Percentiles rank a stretch among this genome's conserved stretches.
Conservation (phyloP, 2,329 filamentous ascomycete species). For the Phoma herbarum region DNA sequence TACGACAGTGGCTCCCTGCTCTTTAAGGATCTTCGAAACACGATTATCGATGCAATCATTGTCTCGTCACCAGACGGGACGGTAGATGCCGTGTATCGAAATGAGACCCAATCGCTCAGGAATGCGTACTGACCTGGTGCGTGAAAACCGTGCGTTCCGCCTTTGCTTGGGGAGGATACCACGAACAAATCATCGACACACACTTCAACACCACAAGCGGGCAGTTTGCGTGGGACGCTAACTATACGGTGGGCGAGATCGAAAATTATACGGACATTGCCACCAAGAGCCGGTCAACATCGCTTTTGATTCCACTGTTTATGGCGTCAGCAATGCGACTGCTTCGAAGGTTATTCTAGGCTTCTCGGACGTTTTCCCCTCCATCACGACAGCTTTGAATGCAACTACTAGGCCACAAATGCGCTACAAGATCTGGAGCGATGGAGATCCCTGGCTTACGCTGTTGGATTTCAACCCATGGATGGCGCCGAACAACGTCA, state of each 20-base stretch:
- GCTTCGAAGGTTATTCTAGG: no score
- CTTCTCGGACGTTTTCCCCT: constrained; percentile 24
- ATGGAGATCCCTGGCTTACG: no score
- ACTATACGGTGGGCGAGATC: background rate
- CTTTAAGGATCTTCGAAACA: constrained; percentile 26
- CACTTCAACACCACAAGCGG: constrained; percentile 16
- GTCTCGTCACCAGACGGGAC: constrained; percentile 12
- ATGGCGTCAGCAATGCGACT: no score
- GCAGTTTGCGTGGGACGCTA: constrained; percentile 21
- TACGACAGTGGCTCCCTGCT: constrained; percentile 28
- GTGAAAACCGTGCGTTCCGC: constrained; percentile 31
- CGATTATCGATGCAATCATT: constrained; percentile 22
- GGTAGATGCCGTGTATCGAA: constrained; percentile 15
- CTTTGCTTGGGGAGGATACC: constrained; percentile 26
- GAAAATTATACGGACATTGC: background rate
- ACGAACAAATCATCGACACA: constrained; percentile 18
- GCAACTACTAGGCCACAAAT: background rate
- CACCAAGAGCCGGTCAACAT: no score
- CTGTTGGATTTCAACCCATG: constrained; percentile 30
- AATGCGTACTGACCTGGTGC: constrained; percentile 38
- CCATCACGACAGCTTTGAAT: constrained; percentile 9
- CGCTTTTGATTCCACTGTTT: no score
- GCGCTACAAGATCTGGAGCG: constrained; percentile 2
- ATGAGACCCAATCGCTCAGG: constrained; percentile 25
- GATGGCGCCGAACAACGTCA: constrained; percentile 35